These are phyloP conservation scores for Hyaloscypha variabilis DNA, from an alignment of 495 filamentous ascomycete species.

Conservation along the genomic window DNA sequence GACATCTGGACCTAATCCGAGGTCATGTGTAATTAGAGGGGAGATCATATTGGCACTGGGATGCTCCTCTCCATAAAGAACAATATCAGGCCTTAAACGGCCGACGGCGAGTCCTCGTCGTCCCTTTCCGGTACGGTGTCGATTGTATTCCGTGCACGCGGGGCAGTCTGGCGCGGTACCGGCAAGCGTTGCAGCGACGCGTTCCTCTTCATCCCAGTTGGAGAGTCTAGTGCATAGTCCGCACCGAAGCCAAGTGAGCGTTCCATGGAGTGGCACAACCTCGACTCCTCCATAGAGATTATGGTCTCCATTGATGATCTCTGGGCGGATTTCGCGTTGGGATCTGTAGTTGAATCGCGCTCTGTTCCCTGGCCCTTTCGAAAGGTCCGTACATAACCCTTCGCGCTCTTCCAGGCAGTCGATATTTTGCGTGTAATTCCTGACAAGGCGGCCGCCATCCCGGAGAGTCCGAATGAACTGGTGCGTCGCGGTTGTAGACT, in stretches of 20 bases:
- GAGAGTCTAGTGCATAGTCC: conserved; percentile 60
- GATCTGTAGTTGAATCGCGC: conserved; percentile 42
- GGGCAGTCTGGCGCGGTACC: conserved; percentile 67
- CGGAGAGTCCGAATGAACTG: conserved; percentile 63
- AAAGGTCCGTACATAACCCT: conserved; percentile 56
- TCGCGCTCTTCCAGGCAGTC: conserved; percentile 68
- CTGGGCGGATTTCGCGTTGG: conserved; percentile 21
- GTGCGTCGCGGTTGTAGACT: conserved; percentile 60
- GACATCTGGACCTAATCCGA: conserved; percentile 61
- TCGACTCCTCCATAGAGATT: conserved; percentile 46
- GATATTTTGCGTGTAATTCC: conserved; percentile 75
- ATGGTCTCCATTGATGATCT: conserved; percentile 21
- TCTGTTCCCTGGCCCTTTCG: conserved; percentile 57
- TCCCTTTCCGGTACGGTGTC: conserved; percentile 58
- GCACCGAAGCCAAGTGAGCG: conserved; percentile 61
- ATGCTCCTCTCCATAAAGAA: conserved; percentile 72
- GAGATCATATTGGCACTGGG: conserved; percentile 65
- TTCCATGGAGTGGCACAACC: conserved; percentile 69
- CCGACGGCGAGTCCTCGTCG: conserved; percentile 66
- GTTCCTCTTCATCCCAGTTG: conserved; percentile 59
- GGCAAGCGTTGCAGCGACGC: conserved; percentile 48
- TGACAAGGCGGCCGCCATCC: conserved; percentile 61
- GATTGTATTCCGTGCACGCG: conserved; percentile 56
- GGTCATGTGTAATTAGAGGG: conserved; percentile 63
- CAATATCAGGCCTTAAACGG: conserved; percentile 66